Percentiles rank a stretch among this genome's conserved stretches.
phyloP scores from a whole-genome alignment of 805 yeast species.

The Metschnikowia lachancei region DNA sequence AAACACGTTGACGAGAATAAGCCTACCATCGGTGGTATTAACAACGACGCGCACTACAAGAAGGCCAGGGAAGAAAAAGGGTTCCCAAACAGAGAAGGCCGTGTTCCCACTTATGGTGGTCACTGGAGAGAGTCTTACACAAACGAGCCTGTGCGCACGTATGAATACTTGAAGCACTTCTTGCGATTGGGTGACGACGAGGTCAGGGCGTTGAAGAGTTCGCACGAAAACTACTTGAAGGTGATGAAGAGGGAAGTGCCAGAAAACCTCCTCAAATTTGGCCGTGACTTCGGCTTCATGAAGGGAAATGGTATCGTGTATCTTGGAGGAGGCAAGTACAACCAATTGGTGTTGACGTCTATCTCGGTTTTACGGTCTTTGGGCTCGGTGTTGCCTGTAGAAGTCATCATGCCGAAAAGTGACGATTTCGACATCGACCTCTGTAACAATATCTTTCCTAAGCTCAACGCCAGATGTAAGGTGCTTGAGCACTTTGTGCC shows the following conservation, averaged over 20 bases:
- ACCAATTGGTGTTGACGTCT: conserved; percentile 35
- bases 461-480: conserved; percentile 33
- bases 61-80: conserved; percentile 18
- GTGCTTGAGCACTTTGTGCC: conserved; percentile 49
- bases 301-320: conserved; percentile 41
- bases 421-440: conserved; percentile 34
- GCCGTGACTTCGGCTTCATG: conserved; percentile 24
- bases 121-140: conserved; percentile 33
- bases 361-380: conserved; percentile 32
- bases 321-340: conserved; percentile 37
- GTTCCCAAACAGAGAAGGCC: conserved; percentile 25
- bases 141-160: conserved; percentile 30
- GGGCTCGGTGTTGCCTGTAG: conserved; percentile 38
- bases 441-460: conserved; percentile 33
- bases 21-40: conserved; percentile 24
- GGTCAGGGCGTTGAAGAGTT: conserved; percentile 16
- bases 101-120: conserved; percentile 33
- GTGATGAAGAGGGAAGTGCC: conserved; percentile 26
- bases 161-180: conserved; percentile 24
- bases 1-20: conserved; percentile 19
- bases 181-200: conserved; percentile 24
- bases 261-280: conserved; percentile 19
- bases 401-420: conserved; percentile 34
- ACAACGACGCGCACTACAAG: conserved; percentile 30
- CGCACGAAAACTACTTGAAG: conserved; percentile 25